Evolutionary conservation across 176 grass and related monocot species (phyloP).

Genomic region (Juncus inflexus): DNA sequence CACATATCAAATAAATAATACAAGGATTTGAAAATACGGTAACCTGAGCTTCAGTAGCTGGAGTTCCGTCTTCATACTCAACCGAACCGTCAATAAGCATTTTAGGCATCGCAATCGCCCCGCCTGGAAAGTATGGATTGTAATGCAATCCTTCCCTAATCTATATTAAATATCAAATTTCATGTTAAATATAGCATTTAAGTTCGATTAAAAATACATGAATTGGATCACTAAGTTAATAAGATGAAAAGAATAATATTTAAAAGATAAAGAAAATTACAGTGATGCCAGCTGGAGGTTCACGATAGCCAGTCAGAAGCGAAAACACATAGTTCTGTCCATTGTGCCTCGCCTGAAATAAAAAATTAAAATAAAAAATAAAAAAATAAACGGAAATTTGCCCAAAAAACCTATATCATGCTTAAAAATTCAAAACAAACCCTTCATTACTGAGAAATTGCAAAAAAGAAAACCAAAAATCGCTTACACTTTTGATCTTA

Average conservation of each 20-base stretch:
- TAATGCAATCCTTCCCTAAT: conserved; percentile 97
- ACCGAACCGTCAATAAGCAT: conserved; percentile 97
- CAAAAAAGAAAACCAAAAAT: background rate
- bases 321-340: conserved; percentile 96
- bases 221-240: background rate
- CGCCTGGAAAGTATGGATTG: conserved; percentile 97
- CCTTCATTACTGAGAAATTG: background rate
- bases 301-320: conserved; percentile 94
- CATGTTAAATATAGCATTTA: background rate
- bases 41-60: conserved; percentile 88
- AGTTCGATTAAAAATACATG: background rate
- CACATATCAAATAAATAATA: background rate
- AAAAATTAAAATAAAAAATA: conserved; percentile 11
- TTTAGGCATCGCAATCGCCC: conserved; percentile 99
- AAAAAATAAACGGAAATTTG: background rate
- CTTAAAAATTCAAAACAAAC: background rate
- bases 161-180: conserved; percentile 38
- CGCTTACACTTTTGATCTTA: background rate
- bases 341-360: conserved; percentile 73
- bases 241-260: conserved; percentile 4
- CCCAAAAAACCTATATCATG: background rate
- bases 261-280: conserved; percentile 37
- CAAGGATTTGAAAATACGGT: background rate
- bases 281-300: conserved; percentile 93
- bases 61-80: conserved; percentile 78